Evolutionary conservation across 1,284 basidiomycete genomes (phyloP).

Genomic region (Megacollybia platyphylla): DNA sequence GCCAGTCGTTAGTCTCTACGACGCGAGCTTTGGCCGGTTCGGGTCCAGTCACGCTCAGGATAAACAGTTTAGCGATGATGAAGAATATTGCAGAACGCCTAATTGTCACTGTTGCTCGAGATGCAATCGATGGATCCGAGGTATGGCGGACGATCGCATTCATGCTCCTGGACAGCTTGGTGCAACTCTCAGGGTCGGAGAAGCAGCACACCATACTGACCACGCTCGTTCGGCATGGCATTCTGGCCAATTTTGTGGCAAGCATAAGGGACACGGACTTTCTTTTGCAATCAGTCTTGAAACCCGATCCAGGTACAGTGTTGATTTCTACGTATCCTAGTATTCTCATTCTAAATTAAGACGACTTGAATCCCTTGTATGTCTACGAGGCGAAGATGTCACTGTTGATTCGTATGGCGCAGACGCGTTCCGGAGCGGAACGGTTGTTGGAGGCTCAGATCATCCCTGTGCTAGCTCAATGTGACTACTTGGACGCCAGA

Average conservation of each 20-base stretch:
- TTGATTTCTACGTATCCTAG: slow-evolving; percentile 2
- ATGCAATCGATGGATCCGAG: slow-evolving; percentile 89
- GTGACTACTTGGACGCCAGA: slow-evolving; percentile 77
- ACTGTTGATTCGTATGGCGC: slow-evolving; percentile 74
- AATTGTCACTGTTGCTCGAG: slow-evolving; percentile 68
- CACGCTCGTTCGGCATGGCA: slow-evolving; percentile 66
- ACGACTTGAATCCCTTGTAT: slow-evolving; percentile 84
- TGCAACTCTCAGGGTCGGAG: slow-evolving; percentile 53
- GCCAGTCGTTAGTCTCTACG: slow-evolving; percentile 14
- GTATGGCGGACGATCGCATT: slow-evolving; percentile 95
- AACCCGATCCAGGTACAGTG: slow-evolving; percentile 74
- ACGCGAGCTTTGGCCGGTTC: slow-evolving; percentile 7
- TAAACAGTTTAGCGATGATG: slow-evolving; percentile 49
- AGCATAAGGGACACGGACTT: slow-evolving; percentile 77
- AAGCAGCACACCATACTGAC: slow-evolving; percentile 45
- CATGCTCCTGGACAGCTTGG: slow-evolving; percentile 71
- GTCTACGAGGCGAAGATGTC: slow-evolving; percentile 94
- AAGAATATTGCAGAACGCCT: slow-evolving; percentile 64
- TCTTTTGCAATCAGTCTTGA: slow-evolving; percentile 70
- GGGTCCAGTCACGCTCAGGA: slow-evolving; percentile 31
- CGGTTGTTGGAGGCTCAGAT: slow-evolving; percentile 73
- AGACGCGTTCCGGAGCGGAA: slow-evolving; percentile 76
- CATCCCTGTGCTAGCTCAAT: slow-evolving; percentile 71
- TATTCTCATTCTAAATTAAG: slow-evolving; percentile 23
- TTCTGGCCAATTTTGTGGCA: slow-evolving; percentile 73